Conservation (phyloP, 768 basidiomycete genomes). For the Grammothele lineata region DNA sequence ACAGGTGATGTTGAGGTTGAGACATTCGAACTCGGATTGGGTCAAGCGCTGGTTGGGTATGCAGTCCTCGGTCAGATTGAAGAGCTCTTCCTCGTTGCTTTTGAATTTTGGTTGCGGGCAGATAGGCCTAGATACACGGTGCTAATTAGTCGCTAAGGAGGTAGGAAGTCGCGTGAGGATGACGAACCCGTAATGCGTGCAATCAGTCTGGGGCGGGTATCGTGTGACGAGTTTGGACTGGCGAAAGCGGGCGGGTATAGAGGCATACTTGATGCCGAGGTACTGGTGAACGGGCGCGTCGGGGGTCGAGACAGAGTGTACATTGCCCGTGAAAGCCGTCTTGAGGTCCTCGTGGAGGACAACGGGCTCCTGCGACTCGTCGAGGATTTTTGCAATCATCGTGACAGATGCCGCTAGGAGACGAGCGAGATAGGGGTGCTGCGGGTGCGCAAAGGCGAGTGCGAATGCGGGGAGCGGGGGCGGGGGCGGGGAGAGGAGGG, state of each 20-base stretch:
- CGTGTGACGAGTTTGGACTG: constrained; percentile 60
- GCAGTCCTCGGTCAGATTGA: constrained; percentile 50
- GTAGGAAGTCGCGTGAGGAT: not conserved
- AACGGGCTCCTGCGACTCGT: constrained; percentile 21
- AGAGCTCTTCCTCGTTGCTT: constrained; percentile 55
- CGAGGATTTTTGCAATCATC: constrained; percentile 23
- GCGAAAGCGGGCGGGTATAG: constrained; percentile 69
- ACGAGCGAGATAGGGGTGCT: not conserved
- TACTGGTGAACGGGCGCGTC: constrained; percentile 63
- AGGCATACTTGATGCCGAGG: constrained; percentile 75
- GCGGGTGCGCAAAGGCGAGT: not conserved
- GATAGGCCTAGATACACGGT: constrained; percentile 56
- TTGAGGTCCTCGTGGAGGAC: constrained; percentile 52
- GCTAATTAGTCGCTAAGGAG: too few relatives aligned
- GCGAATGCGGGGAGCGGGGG: constrained; percentile 1
- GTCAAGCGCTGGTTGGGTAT: constrained; percentile 50
- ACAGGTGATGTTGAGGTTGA: constrained; percentile 78
- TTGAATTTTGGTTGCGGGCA: constrained; percentile 59
- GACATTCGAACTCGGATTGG: constrained; percentile 75
- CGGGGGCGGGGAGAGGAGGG: too few relatives aligned
- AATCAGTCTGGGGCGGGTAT: constrained; percentile 57
- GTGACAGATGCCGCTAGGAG: not conserved
- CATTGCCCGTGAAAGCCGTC: constrained; percentile 63
- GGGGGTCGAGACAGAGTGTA: constrained; percentile 55
- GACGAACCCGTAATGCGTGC: constrained; percentile 63